Evolutionary conservation across 2,329 filamentous ascomycete species (phyloP).

Genomic region (Ceratocystis cacaofunesta): DNA sequence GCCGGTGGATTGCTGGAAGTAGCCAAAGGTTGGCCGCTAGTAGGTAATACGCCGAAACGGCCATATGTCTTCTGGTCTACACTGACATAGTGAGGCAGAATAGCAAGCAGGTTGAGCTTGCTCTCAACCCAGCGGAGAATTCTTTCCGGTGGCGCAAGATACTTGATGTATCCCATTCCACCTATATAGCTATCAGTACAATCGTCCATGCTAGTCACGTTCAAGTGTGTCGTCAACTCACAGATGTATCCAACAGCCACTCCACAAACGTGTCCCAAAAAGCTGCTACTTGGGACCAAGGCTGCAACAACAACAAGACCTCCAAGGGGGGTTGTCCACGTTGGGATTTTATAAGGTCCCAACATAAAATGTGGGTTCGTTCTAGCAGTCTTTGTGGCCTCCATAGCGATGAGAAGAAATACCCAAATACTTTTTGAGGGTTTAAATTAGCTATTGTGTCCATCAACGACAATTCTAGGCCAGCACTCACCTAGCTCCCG

Average conservation of each 20-base stretch:
- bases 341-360: conserved; percentile 57
- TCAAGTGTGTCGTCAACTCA: conserved; percentile 30
- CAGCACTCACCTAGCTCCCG: conserved; percentile 60
- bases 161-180: conserved; percentile 76
- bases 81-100: conserved; percentile 82
- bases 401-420: conserved; percentile 70
- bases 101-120: conserved; percentile 69
- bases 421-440: conserved; percentile 60
- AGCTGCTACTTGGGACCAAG: conserved; percentile 64
- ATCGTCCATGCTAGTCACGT: neutral
- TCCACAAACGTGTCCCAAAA: conserved; percentile 75
- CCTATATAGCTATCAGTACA: conserved; percentile 32
- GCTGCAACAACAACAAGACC: conserved; percentile 60
- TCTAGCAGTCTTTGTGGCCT: conserved; percentile 73
- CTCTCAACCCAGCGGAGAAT: conserved; percentile 75
- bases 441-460: neutral
- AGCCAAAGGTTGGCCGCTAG: conserved; percentile 28
- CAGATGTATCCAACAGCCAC: conserved; percentile 76
- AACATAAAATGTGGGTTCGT: conserved; percentile 63
- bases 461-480: neutral
- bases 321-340: conserved; percentile 78
- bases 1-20: conserved; percentile 30
- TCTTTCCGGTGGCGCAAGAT: conserved; percentile 80
- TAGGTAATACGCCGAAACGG: conserved; percentile 74
- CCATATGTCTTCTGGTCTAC: conserved; percentile 94